Percentiles rank a stretch among this genome's conserved stretches.
Conservation (phyloP, 768 basidiomycete genomes). For the Russula earlei region DNA sequence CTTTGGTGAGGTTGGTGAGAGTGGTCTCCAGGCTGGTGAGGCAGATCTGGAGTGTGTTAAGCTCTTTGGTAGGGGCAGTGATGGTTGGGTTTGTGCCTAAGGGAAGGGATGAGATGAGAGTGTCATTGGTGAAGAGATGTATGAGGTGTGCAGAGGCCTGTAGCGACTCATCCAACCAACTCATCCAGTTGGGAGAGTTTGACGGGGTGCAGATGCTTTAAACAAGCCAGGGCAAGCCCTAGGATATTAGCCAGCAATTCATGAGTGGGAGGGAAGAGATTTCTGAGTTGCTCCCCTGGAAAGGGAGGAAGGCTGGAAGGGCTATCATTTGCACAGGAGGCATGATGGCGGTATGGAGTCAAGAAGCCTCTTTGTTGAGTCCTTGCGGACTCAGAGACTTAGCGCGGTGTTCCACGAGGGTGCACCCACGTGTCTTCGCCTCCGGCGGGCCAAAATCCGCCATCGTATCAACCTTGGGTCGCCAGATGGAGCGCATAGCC, state of each 20-base stretch:
- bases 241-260: neutral
- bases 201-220: neutral
- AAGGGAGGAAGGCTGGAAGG: slow-evolving; percentile 10
- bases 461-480: too few species aligned
- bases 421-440: too few species aligned
- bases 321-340: too few species aligned
- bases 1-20: neutral
- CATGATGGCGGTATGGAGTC: too few species aligned
- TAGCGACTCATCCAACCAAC: neutral
- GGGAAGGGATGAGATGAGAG: neutral
- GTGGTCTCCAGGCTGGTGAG: neutral
- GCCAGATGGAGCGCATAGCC: too few species aligned
- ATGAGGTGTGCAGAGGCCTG: neutral
- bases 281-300: neutral
- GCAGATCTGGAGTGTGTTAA: neutral
- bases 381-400: too few species aligned
- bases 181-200: neutral
- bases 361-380: too few species aligned
- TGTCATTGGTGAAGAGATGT: neutral
- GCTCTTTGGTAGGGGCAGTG: neutral
- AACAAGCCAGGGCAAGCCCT: neutral
- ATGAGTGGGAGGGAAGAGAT: neutral
- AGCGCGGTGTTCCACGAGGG: too few species aligned
- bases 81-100: too few species aligned
- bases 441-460: too few species aligned